phyloP scores from a whole-genome alignment of 2,329 filamentous ascomycete genomes.

The Fusarium sp. region DNA sequence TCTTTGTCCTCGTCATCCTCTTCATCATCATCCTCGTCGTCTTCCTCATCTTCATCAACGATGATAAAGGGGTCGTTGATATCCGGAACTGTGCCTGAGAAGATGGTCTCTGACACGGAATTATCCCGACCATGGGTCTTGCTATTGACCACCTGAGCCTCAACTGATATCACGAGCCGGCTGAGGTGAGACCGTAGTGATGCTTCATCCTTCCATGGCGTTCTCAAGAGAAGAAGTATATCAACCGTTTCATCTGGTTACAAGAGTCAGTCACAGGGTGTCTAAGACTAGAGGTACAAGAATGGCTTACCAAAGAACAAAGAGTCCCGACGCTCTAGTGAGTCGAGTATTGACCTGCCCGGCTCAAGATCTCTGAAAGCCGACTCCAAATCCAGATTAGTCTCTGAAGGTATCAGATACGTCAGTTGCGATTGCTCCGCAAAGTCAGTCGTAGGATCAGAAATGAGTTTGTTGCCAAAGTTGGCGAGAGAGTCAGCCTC shows the following conservation, averaged over 20 bases:
- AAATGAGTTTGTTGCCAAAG: conserved; percentile 35
- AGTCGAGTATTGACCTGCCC: conserved; percentile 60
- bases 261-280: conserved; percentile 40
- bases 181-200: conserved; percentile 65
- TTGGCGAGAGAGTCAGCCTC: conserved; percentile 38
- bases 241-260: conserved; percentile 74
- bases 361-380: conserved; percentile 55
- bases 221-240: conserved; percentile 72
- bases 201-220: conserved; percentile 65
- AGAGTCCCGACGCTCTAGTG: conserved; percentile 67
- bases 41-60: conserved; percentile 48
- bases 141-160: conserved; percentile 70
- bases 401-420: conserved; percentile 66
- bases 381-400: conserved; percentile 62
- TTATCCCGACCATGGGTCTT: conserved; percentile 57
- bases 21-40: conserved; percentile 48
- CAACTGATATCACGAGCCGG: conserved; percentile 70
- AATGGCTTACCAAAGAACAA: conserved; percentile 73
- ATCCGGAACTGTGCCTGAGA: conserved; percentile 60
- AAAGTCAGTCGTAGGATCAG: conserved; percentile 51
- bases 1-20: conserved; percentile 49
- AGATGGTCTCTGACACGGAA: conserved; percentile 65
- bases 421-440: conserved; percentile 66
- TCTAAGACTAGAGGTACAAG: conserved; percentile 51
- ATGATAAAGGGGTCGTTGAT: conserved; percentile 60